Evolutionary conservation across 176 grass and related monocot genomes (phyloP).

Genomic region (Olyra latifolia): DNA sequence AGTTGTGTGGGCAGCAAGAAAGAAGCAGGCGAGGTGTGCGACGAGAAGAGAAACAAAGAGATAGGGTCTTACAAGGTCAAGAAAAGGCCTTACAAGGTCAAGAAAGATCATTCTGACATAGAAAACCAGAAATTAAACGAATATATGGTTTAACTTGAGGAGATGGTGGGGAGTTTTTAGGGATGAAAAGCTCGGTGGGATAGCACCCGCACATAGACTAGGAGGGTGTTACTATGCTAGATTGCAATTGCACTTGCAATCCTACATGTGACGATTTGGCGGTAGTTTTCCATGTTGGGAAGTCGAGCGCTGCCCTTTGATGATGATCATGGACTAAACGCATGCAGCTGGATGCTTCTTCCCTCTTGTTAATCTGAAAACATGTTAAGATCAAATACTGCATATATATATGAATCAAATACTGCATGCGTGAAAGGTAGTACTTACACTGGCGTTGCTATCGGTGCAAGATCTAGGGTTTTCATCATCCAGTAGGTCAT

Average conservation of each 20-base stretch:
- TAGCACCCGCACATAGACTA: slow-evolving; percentile 35
- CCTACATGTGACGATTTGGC: neutral
- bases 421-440: neutral
- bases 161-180: no score
- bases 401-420: neutral
- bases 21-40: neutral
- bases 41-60: neutral
- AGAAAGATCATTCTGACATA: slow-evolving; percentile 29
- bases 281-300: neutral
- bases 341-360: neutral
- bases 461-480: slow-evolving; percentile 6
- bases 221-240: neutral
- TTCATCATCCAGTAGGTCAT: neutral
- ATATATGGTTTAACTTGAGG: neutral
- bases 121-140: neutral
- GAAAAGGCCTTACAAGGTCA: slow-evolving; percentile 84
- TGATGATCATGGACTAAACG: neutral
- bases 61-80: slow-evolving; percentile 76
- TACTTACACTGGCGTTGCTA: slow-evolving; percentile 5
- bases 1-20: neutral
- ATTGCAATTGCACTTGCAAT: slow-evolving; percentile 6
- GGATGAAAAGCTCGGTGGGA: slow-evolving; percentile 45
- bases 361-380: slow-evolving; percentile 21
- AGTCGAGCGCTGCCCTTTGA: neutral
- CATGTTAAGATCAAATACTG: neutral